Evolutionary conservation across 306 rosid species (phyloP).

Genomic region (Malus orientalis): DNA sequence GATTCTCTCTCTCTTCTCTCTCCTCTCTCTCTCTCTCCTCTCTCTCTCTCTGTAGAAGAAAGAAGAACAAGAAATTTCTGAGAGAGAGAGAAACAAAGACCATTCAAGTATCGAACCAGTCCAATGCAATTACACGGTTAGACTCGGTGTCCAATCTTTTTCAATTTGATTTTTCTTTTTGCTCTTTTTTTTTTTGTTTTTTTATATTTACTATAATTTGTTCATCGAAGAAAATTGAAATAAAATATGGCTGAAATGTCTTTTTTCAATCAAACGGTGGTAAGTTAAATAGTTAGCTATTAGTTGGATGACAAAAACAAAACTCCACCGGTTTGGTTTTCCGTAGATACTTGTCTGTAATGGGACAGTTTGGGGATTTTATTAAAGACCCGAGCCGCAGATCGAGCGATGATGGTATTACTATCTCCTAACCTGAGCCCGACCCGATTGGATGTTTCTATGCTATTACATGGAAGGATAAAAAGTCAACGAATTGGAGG

Average conservation of each 20-base stretch:
- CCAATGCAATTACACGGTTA: not conserved
- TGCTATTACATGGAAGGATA: no score
- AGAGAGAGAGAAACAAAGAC: not conserved
- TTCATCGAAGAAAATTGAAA: not conserved
- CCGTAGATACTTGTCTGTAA: no score
- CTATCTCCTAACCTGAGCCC: no score
- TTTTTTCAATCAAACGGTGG: fast-evolving
- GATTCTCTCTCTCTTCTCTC: not conserved
- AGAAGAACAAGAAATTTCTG: not conserved
- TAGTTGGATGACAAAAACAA: no score
- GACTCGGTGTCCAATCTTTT: not conserved
- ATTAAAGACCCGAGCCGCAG: no score
- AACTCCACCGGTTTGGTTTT: no score
- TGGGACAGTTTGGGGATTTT: no score
- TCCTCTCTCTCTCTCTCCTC: not conserved
- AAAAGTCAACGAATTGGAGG: no score
- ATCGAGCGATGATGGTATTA: no score
- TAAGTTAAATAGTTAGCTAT: no score
- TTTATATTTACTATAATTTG: not conserved
- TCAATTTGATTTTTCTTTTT: not conserved
- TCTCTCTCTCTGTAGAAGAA: not conserved
- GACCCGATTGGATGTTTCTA: no score
- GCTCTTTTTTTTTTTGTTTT: not conserved
- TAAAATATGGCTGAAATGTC: not conserved
- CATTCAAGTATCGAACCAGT: constrained; percentile 2